These are phyloP conservation scores for Guadua angustifolia DNA, from an alignment of 176 grass and related monocot genomes.

Conservation along the genomic window DNA sequence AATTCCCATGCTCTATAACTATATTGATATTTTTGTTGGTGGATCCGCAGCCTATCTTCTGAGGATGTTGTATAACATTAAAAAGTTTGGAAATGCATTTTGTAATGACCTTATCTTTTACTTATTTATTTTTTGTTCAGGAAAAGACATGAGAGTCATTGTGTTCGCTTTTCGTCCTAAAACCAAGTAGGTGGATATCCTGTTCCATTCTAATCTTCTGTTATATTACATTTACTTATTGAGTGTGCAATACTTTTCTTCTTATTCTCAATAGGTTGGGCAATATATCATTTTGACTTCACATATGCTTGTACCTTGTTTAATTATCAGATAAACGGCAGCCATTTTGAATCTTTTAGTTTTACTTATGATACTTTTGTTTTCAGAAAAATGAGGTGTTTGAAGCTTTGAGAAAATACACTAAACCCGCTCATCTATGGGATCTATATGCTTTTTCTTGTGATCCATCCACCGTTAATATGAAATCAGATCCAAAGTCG, in stretches of 20 bases:
- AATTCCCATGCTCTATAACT: constrained; percentile 6
- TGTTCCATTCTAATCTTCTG: constrained; percentile 18
- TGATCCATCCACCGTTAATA: constrained; percentile 67
- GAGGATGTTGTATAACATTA: constrained; percentile 1
- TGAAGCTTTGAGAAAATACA: constrained; percentile 71
- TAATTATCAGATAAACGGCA: constrained; percentile 24
- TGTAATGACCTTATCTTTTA: constrained; percentile 31
- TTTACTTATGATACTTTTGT: constrained; percentile 41
- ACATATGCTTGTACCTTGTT: constrained; percentile 32
- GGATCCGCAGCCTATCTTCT: not conserved
- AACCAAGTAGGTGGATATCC: constrained; percentile 74
- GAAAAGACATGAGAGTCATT: constrained; percentile 94
- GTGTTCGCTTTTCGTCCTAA: constrained; percentile 80
- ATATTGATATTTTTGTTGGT: not conserved
- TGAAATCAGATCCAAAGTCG: constrained; percentile 75
- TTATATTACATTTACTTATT: not conserved
- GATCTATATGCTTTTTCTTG: constrained; percentile 88
- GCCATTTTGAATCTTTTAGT: constrained; percentile 25
- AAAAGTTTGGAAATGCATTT: not conserved
- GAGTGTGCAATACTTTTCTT: constrained; percentile 8
- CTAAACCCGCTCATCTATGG: constrained; percentile 71
- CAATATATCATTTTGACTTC: constrained; percentile 21
- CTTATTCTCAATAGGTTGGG: constrained; percentile 15
- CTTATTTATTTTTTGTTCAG: constrained; percentile 49
- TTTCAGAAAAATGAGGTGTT: constrained; percentile 82